These are phyloP conservation scores for Neurospora intermedia DNA, from an alignment of 495 filamentous ascomycete species.

Conservation along the genomic window DNA sequence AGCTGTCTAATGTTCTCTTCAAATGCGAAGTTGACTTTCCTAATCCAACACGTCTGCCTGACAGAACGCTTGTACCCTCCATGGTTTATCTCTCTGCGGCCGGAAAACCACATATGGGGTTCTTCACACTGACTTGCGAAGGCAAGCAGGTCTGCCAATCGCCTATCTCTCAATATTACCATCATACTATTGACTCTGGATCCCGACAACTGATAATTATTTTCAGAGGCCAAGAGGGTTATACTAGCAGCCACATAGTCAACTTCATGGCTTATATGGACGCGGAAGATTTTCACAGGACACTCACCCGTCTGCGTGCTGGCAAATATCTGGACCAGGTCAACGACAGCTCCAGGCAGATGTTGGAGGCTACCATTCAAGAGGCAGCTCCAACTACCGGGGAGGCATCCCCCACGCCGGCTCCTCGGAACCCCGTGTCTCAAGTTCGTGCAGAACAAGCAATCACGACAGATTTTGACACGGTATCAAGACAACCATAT, in stretches of 20 bases:
- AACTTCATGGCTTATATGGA: background rate
- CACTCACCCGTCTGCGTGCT: background rate
- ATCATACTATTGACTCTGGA: background rate
- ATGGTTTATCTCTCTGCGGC: background rate
- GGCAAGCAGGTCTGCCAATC: background rate
- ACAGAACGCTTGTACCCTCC: background rate
- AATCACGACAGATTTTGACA: background rate
- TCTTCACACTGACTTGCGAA: background rate
- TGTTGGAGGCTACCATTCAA: background rate
- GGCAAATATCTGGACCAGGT: background rate
- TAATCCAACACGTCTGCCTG: background rate
- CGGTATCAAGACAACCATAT: background rate
- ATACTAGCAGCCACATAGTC: background rate
- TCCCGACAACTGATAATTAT: background rate
- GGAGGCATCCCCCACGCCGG: background rate
- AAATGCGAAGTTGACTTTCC: background rate
- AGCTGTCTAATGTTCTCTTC: background rate
- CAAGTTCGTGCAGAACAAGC: background rate
- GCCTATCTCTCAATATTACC: background rate
- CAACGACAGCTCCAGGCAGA: background rate
- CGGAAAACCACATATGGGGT: background rate
- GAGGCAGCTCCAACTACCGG: background rate
- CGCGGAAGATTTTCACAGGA: background rate
- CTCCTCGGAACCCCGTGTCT: background rate
- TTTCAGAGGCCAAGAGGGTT: background rate